Evolutionary conservation across 2,329 filamentous ascomycete species (phyloP), one percentile per base, ranked within the genome.

Genomic region (Xylariaceae sp.): DNA sequence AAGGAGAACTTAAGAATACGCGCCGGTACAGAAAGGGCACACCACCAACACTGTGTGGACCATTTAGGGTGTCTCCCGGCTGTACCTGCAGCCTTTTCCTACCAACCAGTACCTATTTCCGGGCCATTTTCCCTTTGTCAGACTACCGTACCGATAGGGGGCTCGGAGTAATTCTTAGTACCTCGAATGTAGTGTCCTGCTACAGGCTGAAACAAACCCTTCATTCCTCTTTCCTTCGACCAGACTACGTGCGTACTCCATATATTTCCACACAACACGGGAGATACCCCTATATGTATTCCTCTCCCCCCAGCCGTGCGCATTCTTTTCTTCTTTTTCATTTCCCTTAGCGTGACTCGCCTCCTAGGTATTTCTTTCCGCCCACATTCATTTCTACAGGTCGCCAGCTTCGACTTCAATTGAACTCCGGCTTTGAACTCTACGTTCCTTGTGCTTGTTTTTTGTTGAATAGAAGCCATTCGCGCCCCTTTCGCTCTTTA

Each of bases 321-420:
- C 47, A 40, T 50, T 57, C 46, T 48, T 39, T 57, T 54, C 45
- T 47, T 53, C 50, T 57, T 56, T 58, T 58, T 32, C 43, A 40
- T 59, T 49, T 39, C 50, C 47, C 41, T 53, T 55, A 51, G 52
- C 55, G 43, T 51, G 19, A 19, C 19, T 56, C 57, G 12, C 35
- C 35, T 37, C 8, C 12, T 53, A 57, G 51, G 40, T 60, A 54
- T 56, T 57, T 59, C 57, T 54, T 58, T 50, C 55, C 58, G 56
- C 51, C 58, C 57, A 62, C 65, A 63, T 65, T 65, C 66, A 61
- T 68, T 68, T 61, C 55, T 62, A 45, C 53, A 58, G 66, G 65
- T 68, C 62, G 64, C 64, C 64, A 68, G 64, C 58, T 62, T 65
- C 64, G 64, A 67, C 48, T 55, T 61, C 56, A 53, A 54, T 44